Evolutionary conservation across 208 protist genomes (phyloP).

Genomic region (Wallacemonas collosoma): DNA sequence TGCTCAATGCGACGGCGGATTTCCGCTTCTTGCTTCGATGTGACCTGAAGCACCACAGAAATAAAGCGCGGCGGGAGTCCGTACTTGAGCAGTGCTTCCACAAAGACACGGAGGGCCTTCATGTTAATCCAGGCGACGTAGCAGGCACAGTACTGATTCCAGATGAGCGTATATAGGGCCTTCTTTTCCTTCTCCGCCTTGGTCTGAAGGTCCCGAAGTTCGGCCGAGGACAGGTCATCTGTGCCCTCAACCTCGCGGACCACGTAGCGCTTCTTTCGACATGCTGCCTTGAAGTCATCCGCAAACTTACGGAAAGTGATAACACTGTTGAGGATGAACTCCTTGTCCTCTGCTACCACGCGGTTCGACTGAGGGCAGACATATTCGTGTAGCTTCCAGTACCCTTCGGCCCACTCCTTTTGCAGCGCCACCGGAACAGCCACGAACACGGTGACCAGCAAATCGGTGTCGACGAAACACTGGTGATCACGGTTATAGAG

Average conservation of each 20-base stretch:
- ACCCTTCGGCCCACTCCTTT: constrained; percentile 81
- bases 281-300: constrained; percentile 82
- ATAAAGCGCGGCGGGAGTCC: constrained; percentile 89
- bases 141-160: constrained; percentile 86
- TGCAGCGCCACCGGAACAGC: constrained; percentile 64
- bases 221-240: constrained; percentile 63
- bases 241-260: constrained; percentile 76
- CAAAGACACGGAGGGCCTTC: constrained; percentile 91
- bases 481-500: constrained; percentile 66
- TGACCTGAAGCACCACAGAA: constrained; percentile 76
- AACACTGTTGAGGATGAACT: constrained; percentile 89
- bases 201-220: constrained; percentile 69
- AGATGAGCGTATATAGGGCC: constrained; percentile 77
- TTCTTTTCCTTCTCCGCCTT: constrained; percentile 86
- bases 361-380: constrained; percentile 83
- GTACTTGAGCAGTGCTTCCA: constrained; percentile 90
- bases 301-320: constrained; percentile 86
- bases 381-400: constrained; percentile 86
- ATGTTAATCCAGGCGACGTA: constrained; percentile 93
- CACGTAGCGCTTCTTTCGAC: constrained; percentile 78
- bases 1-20: constrained; percentile 76
- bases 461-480: constrained; percentile 81
- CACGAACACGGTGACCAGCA: constrained; percentile 89
- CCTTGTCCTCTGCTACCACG: constrained; percentile 87
- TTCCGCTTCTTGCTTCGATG: constrained; percentile 68